Base-by-base conservation (phyloP, 1,284 basidiomycete species). In the Cryptococcus sp. region DNA sequence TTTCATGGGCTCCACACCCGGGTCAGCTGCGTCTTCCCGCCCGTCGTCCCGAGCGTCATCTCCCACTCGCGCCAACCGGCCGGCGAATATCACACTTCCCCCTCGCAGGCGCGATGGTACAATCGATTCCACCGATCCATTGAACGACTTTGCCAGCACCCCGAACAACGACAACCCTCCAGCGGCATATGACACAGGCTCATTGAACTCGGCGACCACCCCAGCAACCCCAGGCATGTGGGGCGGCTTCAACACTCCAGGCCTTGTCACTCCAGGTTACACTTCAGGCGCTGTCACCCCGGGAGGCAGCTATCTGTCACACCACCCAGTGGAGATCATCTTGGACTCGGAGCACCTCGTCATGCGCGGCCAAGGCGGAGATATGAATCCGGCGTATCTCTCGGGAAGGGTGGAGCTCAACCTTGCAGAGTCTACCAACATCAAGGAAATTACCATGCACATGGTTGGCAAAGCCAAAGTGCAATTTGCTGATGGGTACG, bases 361-460 rank as follows among this genome's bases (percentile, higher is more conserved):
- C 54, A 84, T 94, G 70, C 84, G 87, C 64, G 92, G 92, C 53
- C 87, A 88, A 20, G 90, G 90, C 42, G 84, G 86, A 65, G 90
- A 93, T 64, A 88, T 91, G 69, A 88, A 91, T 69, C 87, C 91
- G 5, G 85, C 87, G 0, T 76, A 77, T 20, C 70, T 82, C 23
- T 75, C 73, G 13, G 93, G 93, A 11, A 83, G 88, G 72, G 84
- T 96, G 69, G 83, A 87, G 19, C 82, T 96, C 60, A 84, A 87
- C 73, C 85, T 96, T 58, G 80, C 83, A 4, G 90, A 95, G 77
- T 81, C 88, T 41, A 91, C 88, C 0, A 87, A 90, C 58, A 85
- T 96, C 78, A 90, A 88, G 77, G 89, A 93, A 77, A 87, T 96
- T 59, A 88, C 85, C 3, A 85, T 95, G 65, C 85, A 87, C 60